Base-by-base conservation (phyloP, 306 rosid genomes). In the Prunus kanzakura region DNA sequence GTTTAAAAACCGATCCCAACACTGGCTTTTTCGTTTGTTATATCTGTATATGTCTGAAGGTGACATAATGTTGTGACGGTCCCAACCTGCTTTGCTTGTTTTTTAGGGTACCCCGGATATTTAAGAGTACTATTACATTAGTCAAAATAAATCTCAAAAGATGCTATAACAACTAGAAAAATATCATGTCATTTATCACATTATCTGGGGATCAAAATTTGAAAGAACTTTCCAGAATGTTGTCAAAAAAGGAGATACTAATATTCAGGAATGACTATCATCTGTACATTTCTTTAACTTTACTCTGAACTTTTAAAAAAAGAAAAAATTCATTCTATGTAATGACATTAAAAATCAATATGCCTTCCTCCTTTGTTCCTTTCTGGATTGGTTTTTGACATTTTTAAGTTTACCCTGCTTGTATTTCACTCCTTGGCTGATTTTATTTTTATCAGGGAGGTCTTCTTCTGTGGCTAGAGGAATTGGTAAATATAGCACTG, bases 401-500 rank as follows among this genome's bases (percentile, higher is more conserved):
- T 49, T 38, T 56, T 54, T 32, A 58, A 29, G 4, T 56, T 54
- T 30, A 25, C 64, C 57, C 68, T 47, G 19, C 23, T 20, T 78
- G 11, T 32, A 51, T 27, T 54, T 22, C n/a, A 32, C 22, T 51
- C 20, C 13, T 22, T 15, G 63, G 55, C 20, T 35, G 45, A 68
- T 72, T 19, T 51, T 74, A 23, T 32, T 19, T 9, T n/a, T 69
- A 76, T 72, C 82, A 92, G 96, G 89, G 83, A 80, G 88, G 57
- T 74, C 74, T 71, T 78, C 84, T 78, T 67, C 29, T 77, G 80
- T 19, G 13, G 74, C 82, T 55, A 74, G 86, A 74, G 78, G 83
- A 50, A 71, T 71, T 19, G 47, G 75, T 51, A 89, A 78, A 72
- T 91, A 84, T 65, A 86, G 96, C 83, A 92, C 92, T 74, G 82